These are phyloP conservation scores for Lactarius trivialis DNA, from an alignment of 768 basidiomycete species.

Conservation along the genomic window DNA sequence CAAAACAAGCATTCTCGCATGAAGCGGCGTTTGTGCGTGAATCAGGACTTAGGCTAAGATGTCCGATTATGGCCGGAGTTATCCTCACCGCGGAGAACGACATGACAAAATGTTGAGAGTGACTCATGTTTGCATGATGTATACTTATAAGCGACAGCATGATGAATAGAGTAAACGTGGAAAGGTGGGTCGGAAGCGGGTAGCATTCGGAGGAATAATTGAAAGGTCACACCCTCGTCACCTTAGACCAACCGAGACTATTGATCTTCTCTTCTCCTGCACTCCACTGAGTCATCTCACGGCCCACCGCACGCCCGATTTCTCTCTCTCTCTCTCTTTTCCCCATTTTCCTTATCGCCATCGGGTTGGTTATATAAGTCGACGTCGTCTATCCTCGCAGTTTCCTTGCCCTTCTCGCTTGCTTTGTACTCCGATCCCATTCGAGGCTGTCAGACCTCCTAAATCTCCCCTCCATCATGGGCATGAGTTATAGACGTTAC, in stretches of 20 bases:
- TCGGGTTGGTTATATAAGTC: slow-evolving; percentile 16
- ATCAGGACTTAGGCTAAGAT: slow-evolving; percentile 2
- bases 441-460: slow-evolving; percentile 2
- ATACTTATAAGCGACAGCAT: neutral
- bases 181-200: neutral
- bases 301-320: neutral
- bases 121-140: neutral
- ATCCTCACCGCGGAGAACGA: slow-evolving; percentile 2
- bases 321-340: neutral
- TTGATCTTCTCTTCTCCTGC: neutral
- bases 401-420: slow-evolving; percentile 9
- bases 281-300: slow-evolving; percentile 2
- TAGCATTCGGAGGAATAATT: neutral
- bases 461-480: slow-evolving; percentile 45
- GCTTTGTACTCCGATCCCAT: slow-evolving; percentile 7
- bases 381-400: neutral
- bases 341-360: slow-evolving; percentile 6
- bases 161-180: slow-evolving; percentile 1
- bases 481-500: slow-evolving; percentile 85
- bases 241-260: neutral
- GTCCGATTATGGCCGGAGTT: slow-evolving; percentile 2
- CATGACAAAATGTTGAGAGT: neutral
- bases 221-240: slow-evolving; percentile 11
- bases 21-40: slow-evolving; percentile 5
- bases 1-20: slow-evolving; percentile 7